Evolutionary conservation across 768 basidiomycete genomes (phyloP), one percentile per base, ranked within the genome.

Genomic region (Leucocoprinus leucothites): DNA sequence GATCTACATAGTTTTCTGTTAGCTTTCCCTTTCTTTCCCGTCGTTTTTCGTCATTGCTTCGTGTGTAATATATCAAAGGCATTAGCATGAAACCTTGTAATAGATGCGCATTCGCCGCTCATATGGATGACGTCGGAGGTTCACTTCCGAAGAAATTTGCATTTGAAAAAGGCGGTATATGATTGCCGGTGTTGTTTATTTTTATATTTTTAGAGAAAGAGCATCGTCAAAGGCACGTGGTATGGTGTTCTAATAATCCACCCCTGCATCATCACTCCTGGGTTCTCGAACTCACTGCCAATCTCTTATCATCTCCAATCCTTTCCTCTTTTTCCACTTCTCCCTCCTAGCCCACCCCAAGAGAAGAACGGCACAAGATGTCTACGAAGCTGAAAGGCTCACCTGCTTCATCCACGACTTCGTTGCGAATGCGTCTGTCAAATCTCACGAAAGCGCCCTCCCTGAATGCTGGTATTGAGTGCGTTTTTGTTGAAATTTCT

Each of bases 381-480:
- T 41, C 55, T 16, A 31, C 18, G 2, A 46, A 36, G 34, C 28
- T 21, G 24, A 9, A 14, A 42, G 41, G 60, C 24, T 74, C 79
- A 9, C 75, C 84, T 59, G 72, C 74, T 13, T 53, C 87, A 25
- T 89, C 88, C 3, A 80, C 87, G 2, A 73, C 77, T 21, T 82
- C 83, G 8, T 72, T 91, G 41, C 82, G 75, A 63, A 83, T 84
- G 21, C 75, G 76, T 35, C 71, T 91, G 18, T 81, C 84, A n/a
- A 81, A 78, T 63, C 65, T 87, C 26, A 75, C 82, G 0, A 66
- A 79, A n/a, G 76, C 84, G 1, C 84, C 82, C 13, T 61, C 87
- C 25, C 74, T 89, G 13, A 83, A 86, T 60, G 80, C 84, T n/a
- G 86, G 84, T 62, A 84, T 91, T 71, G 78, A 89, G 89, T 90